A percentile compares a stretch with the other conserved stretches of the same genome.
Evolutionary conservation across 2,329 filamentous ascomycete genomes (phyloP).

Genomic region (Calcarisporium arbuscula): DNA sequence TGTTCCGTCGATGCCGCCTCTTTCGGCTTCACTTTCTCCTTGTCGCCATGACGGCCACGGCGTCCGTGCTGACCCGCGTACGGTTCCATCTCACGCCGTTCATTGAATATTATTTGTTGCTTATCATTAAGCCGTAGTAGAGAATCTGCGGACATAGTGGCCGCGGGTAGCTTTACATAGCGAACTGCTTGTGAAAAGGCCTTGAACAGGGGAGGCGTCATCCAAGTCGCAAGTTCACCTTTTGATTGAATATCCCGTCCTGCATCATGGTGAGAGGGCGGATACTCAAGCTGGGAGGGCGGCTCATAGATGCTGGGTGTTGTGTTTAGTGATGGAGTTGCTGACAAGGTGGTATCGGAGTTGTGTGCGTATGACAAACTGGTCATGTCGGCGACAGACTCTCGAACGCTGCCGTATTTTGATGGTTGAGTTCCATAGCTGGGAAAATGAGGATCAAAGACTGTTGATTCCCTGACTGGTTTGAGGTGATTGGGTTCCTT

Average conservation of each 20-base stretch:
- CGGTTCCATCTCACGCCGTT: no score
- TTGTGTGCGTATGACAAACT: constrained; percentile 33
- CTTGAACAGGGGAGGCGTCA: constrained; percentile 74
- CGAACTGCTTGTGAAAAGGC: constrained; percentile 80
- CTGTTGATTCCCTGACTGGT: no score
- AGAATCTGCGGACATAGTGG: constrained; percentile 60
- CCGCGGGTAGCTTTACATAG: constrained; percentile 63
- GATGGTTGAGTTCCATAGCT: no score
- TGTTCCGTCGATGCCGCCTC: constrained; percentile 38
- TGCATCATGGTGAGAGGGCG: constrained; percentile 8
- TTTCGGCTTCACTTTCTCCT: constrained; percentile 35
- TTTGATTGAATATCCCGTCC: constrained; percentile 15
- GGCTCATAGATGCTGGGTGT: constrained; percentile 15
- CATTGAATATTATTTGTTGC: constrained; percentile 6
- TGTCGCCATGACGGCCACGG: no score
- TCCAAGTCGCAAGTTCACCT: constrained; percentile 44
- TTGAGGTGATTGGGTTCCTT: constrained; percentile 22
- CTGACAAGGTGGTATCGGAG: constrained; percentile 9
- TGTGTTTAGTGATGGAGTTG: constrained; percentile 30
- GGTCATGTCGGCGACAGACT: constrained; percentile 39
- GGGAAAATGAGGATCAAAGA: no score
- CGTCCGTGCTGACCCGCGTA: no score
- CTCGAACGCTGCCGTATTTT: constrained; percentile 33
- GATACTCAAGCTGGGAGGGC: constrained; percentile 9
- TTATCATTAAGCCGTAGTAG: constrained; percentile 57